Conservation (phyloP, 1,139 yeast species). For the Diutina scorzettiae region DNA sequence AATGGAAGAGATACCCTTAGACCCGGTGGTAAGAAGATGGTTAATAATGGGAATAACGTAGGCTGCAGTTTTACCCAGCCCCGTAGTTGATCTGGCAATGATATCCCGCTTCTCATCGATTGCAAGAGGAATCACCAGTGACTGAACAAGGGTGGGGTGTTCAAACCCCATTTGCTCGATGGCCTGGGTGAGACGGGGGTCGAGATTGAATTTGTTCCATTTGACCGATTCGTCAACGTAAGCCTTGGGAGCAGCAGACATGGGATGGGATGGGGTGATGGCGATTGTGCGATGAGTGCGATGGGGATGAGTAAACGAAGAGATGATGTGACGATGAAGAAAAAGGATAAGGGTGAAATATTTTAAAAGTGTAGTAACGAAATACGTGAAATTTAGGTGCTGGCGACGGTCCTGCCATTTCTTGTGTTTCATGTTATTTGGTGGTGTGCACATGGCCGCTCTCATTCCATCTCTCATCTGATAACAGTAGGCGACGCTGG, state of each 20-base stretch:
- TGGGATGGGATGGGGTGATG: neutral
- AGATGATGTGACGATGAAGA: too few species aligned
- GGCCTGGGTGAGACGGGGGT: conserved; percentile 76
- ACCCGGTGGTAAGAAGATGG: conserved; percentile 33
- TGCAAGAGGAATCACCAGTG: conserved; percentile 87
- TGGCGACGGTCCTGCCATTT: too few species aligned
- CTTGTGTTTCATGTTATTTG: too few species aligned
- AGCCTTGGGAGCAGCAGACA: conserved; percentile 4
- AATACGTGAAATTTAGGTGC: too few species aligned
- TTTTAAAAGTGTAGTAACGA: too few species aligned
- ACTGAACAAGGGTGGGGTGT: conserved; percentile 83
- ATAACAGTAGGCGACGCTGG: too few species aligned
- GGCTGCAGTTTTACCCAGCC: conserved; percentile 86
- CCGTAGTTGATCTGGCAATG: conserved; percentile 81
- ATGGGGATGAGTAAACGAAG: neutral
- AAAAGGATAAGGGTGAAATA: too few species aligned
- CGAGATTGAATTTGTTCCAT: conserved; percentile 66
- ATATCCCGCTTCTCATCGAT: conserved; percentile 77
- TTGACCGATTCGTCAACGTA: conserved; percentile 59
- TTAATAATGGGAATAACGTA: conserved; percentile 72
- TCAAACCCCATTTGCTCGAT: conserved; percentile 69
- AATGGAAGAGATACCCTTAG: conserved; percentile 35
- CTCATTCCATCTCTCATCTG: too few species aligned
- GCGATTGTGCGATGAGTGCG: neutral
- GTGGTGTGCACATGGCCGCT: too few species aligned